These are phyloP conservation scores for Chlorella sp. DNA, from an alignment of 139 green algal species.

Conservation along the genomic window DNA sequence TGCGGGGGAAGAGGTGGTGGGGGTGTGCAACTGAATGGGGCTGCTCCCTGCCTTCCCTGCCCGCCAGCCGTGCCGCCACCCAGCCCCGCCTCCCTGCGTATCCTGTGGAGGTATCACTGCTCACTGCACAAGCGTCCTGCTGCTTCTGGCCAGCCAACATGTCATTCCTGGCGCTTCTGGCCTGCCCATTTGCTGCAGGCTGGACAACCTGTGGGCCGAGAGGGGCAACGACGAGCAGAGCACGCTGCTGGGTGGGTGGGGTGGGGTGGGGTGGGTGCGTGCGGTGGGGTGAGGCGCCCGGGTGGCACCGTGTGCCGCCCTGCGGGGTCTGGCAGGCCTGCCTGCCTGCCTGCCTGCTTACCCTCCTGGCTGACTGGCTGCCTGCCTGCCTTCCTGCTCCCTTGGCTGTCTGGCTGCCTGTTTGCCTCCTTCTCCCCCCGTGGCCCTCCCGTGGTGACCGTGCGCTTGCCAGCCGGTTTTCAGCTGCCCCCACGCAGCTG, in stretches of 20 bases:
- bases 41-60: no score
- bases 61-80: no score
- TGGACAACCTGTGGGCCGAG: conserved; percentile 18
- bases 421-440: no score
- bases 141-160: no score
- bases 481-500: no score
- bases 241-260: conserved; percentile 12
- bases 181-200: not conserved
- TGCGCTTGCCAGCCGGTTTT: not conserved
- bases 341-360: not conserved
- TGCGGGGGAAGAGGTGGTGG: not conserved
- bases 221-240: not conserved
- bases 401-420: not conserved
- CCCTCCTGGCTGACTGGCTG: not conserved
- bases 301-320: not conserved
- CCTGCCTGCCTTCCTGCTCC: not conserved
- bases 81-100: no score
- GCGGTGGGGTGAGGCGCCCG: no score
- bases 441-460: no score
- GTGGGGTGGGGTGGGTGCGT: no score
- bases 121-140: no score
- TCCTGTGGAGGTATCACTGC: no score
- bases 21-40: not conserved
- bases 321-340: not conserved
- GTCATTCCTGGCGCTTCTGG: no score